These are phyloP conservation scores for Colletotrichum acutatum DNA, from an alignment of 2,329 filamentous ascomycete species.

Conservation along the genomic window DNA sequence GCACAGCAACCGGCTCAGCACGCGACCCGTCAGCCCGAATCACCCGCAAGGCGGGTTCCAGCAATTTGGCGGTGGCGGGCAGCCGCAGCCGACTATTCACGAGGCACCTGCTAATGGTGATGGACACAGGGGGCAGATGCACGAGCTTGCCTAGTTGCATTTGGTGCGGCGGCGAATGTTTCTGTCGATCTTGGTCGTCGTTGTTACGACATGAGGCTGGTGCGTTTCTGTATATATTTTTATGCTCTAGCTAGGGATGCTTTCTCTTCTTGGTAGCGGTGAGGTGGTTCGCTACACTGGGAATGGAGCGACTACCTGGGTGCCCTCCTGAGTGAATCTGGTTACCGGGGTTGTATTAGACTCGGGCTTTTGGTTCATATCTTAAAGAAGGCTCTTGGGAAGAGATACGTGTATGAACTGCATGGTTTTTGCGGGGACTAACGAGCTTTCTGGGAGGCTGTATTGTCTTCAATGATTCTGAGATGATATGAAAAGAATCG, in stretches of 20 bases:
- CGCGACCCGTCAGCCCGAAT: constrained; percentile 19
- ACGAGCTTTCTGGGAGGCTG: neutral
- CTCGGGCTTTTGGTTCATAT: neutral
- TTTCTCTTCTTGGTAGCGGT: neutral
- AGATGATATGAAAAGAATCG: no score
- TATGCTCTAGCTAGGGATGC: no score
- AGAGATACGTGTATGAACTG: neutral
- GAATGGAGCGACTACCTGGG: neutral
- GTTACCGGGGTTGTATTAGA: neutral
- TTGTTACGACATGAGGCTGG: neutral
- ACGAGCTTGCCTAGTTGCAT: constrained; percentile 50
- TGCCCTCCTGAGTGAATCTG: neutral
- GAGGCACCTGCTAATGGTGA: constrained; percentile 51
- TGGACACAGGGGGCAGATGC: constrained; percentile 51
- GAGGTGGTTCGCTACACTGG: neutral
- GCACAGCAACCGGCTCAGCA: constrained; percentile 28
- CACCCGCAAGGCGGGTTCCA: constrained; percentile 38
- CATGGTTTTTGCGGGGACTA: neutral
- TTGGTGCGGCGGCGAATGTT: neutral
- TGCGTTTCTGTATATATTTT: neutral
- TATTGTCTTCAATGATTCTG: neutral
- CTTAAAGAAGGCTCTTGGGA: neutral
- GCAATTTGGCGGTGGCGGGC: constrained; percentile 27
- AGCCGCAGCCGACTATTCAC: constrained; percentile 44
- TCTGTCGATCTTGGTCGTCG: neutral